A percentile compares a stretch with the other conserved stretches of the same genome.
Conservation (phyloP, 2,329 filamentous ascomycete species). For the Chaetomium olivaceum region DNA sequence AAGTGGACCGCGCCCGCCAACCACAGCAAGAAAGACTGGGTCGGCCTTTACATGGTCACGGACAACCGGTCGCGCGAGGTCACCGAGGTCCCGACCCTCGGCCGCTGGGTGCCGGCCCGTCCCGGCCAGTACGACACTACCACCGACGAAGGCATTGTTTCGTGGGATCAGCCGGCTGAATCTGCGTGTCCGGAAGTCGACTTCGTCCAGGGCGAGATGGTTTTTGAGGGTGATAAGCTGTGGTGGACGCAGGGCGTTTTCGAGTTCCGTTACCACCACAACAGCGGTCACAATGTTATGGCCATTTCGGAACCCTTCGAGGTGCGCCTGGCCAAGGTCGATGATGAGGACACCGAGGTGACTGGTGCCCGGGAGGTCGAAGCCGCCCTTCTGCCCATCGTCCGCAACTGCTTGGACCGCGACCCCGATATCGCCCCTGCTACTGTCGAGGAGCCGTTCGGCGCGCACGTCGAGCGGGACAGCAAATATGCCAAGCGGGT, state of each 20-base stretch:
- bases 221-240: slow-evolving; percentile 88
- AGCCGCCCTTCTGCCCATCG: slow-evolving; percentile 73
- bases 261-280: slow-evolving; percentile 96
- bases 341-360: slow-evolving; percentile 66
- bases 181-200: slow-evolving; percentile 48
- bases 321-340: slow-evolving; percentile 78
- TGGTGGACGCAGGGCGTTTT: slow-evolving; percentile 98
- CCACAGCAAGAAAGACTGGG: slow-evolving; percentile 91
- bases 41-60: slow-evolving; percentile 92
- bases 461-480: slow-evolving; percentile 79
- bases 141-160: slow-evolving; percentile 73
- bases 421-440: slow-evolving; percentile 88
- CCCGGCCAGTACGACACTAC: slow-evolving; percentile 73
- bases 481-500: slow-evolving; percentile 86
- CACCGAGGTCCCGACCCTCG: slow-evolving; percentile 81
- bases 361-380: slow-evolving; percentile 63
- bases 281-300: slow-evolving; percentile 90
- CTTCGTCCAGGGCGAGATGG: slow-evolving; percentile 74
- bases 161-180: slow-evolving; percentile 62
- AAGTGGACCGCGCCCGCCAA: slow-evolving; percentile 86
- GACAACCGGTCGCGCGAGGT: slow-evolving; percentile 86
- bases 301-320: slow-evolving; percentile 92
- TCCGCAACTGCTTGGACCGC: slow-evolving; percentile 89
- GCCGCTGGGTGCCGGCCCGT: slow-evolving; percentile 84
- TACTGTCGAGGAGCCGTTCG: slow-evolving; percentile 78